Conservation (phyloP, 169 alveolate species). For the Eimeria maxima region DNA sequence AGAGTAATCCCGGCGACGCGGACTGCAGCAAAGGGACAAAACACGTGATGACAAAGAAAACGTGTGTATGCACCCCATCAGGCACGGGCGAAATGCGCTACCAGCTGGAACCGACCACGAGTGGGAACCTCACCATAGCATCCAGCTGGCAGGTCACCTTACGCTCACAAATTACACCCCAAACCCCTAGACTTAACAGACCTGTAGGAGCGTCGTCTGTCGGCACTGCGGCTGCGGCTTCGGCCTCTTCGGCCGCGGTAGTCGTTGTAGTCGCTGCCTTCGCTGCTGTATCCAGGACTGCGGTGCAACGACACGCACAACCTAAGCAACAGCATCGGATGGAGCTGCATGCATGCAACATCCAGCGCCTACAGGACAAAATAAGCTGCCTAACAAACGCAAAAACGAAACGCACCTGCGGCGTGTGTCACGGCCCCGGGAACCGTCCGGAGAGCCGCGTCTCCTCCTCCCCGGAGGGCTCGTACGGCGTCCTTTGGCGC, state of each 20-base stretch:
- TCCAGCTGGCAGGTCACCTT: not conserved
- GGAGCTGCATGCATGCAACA: not conserved
- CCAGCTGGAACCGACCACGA: not conserved
- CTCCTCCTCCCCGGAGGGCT: conserved; percentile 62
- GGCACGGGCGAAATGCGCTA: not conserved
- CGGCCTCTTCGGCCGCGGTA: conserved; percentile 72
- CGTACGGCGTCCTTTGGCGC: conserved; percentile 51
- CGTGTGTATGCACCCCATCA: not conserved
- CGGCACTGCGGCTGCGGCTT: conserved; percentile 70
- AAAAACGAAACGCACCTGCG: conserved; percentile 1
- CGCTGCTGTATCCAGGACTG: conserved; percentile 75
- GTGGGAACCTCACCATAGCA: not conserved
- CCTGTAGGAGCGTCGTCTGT: conserved; percentile 67
- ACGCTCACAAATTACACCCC: not conserved
- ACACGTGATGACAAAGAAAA: not conserved
- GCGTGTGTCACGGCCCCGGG: conserved; percentile 48
- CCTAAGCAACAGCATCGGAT: not conserved
- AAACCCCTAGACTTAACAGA: not conserved
- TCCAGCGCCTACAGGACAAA: not conserved
- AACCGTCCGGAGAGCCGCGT: conserved; percentile 62
- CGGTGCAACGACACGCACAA: conserved; percentile 12
- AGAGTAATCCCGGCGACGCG: conserved; percentile 64
- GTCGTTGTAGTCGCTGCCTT: conserved; percentile 75
- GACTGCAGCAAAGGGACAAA: conserved; percentile 29
- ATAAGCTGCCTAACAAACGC: not conserved